Percentiles rank a stretch among this genome's conserved stretches.
Conservation (phyloP, 140 eudicot genomes). For the Stevia rebaudiana region DNA sequence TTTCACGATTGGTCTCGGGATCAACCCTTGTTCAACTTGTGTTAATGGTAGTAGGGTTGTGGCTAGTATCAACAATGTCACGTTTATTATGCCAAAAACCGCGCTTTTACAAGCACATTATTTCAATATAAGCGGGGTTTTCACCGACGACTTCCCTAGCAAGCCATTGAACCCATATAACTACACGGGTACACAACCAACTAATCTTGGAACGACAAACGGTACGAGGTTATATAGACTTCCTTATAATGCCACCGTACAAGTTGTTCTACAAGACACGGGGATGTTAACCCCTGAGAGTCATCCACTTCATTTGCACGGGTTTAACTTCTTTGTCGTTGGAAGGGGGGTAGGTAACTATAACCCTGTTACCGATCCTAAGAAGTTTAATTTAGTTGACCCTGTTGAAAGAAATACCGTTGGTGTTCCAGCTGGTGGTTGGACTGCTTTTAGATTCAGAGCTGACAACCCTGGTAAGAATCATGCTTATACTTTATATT, state of each 20-base stretch:
- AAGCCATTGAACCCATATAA: constrained; percentile 45
- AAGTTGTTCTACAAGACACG: constrained; percentile 65
- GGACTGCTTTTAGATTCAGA: constrained; percentile 52
- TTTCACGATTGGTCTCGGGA: constrained; percentile 60
- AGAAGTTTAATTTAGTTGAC: constrained; percentile 41
- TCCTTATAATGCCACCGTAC: constrained; percentile 51
- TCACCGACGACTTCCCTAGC: constrained; percentile 63
- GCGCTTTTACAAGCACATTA: constrained; percentile 66
- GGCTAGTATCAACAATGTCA: constrained; percentile 57
- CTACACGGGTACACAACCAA: constrained; percentile 55
- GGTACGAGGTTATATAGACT: constrained; percentile 65
- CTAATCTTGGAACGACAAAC: constrained; percentile 37
- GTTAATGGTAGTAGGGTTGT: constrained; percentile 43
- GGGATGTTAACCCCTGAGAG: constrained; percentile 55
- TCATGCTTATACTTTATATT: background rate
- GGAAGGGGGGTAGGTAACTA: constrained; percentile 49
- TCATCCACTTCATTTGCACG: constrained; percentile 77
- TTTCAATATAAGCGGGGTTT: constrained; percentile 50
- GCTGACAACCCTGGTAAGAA: constrained; percentile 60
- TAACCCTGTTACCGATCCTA: constrained; percentile 38
- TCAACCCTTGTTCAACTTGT: constrained; percentile 57
- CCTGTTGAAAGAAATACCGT: constrained; percentile 59
- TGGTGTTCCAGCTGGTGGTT: constrained; percentile 52
- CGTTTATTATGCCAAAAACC: constrained; percentile 56
- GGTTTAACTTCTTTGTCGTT: constrained; percentile 50